phyloP scores from a whole-genome alignment of 768 basidiomycete species.

The Boletus pseudo-olivaceus region DNA sequence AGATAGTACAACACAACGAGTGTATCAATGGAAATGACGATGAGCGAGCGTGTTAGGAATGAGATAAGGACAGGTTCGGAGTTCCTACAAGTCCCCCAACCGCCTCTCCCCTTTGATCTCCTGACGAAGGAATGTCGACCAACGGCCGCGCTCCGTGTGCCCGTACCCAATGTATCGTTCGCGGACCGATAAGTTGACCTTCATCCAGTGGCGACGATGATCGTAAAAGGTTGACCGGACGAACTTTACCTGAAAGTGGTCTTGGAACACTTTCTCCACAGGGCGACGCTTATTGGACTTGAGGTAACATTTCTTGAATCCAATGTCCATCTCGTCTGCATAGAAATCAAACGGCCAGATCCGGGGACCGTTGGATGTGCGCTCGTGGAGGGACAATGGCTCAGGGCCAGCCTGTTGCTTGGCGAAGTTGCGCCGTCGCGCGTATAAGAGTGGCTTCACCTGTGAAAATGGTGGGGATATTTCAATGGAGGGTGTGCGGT shows the following conservation, averaged over 20 bases:
- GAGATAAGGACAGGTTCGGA: too few species aligned
- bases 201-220: background rate
- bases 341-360: background rate
- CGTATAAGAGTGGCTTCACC: too few species aligned
- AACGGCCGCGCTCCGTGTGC: background rate
- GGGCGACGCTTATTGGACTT: background rate
- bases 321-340: background rate
- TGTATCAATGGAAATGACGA: too few species aligned
- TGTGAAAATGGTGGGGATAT: too few species aligned
- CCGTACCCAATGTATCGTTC: background rate
- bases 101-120: background rate
- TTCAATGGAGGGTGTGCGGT: too few species aligned
- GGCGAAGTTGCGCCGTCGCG: too few species aligned
- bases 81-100: too few species aligned
- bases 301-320: background rate
- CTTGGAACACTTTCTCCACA: background rate
- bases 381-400: too few species aligned
- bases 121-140: background rate
- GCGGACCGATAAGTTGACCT: fast-evolving
- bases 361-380: background rate
- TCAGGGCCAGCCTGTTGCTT: too few species aligned
- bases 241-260: background rate
- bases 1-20: too few species aligned
- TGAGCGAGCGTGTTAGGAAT: too few species aligned
- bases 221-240: background rate